phyloP scores from a whole-genome alignment of 441 rosid species.

The Euphorbia celastroides region DNA sequence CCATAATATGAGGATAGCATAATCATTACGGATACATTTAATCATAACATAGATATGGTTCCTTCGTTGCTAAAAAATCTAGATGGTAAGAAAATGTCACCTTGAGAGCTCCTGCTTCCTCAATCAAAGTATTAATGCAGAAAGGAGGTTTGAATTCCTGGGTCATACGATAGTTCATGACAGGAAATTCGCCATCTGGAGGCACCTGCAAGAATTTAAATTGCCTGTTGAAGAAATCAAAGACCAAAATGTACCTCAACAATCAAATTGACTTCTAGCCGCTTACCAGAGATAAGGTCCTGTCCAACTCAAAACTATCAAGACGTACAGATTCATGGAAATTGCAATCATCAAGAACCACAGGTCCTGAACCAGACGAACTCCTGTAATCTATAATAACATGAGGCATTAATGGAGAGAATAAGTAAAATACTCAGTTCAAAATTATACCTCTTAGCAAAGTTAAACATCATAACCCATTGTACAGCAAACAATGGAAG shows the following conservation, averaged over 20 bases:
- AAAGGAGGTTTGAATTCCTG: slow-evolving; percentile 99
- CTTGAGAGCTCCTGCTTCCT: slow-evolving; percentile 93
- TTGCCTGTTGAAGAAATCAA: slow-evolving; percentile 7
- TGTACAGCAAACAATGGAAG: background rate
- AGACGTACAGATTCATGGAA: slow-evolving; percentile 98
- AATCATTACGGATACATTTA: background rate
- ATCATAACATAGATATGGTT: background rate
- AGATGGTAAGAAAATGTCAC: slow-evolving; percentile 27
- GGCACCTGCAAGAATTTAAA: slow-evolving; percentile 57
- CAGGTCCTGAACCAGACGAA: slow-evolving; percentile 81
- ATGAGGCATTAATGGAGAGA: slow-evolving; percentile 12
- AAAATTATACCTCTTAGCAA: background rate
- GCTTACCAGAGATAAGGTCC: slow-evolving; percentile 91
- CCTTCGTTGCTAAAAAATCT: background rate
- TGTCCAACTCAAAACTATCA: slow-evolving; percentile 82
- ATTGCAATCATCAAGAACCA: slow-evolving; percentile 94
- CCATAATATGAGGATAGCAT: slow-evolving; percentile 3
- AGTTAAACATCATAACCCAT: background rate
- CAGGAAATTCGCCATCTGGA: slow-evolving; percentile 99
- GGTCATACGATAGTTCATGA: slow-evolving; percentile 99
- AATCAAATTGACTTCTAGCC: slow-evolving; percentile 13
- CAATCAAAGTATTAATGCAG: slow-evolving; percentile 83
- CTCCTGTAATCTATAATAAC: slow-evolving; percentile 72
- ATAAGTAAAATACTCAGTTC: background rate
- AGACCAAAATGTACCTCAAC: slow-evolving; percentile 9